Conservation (phyloP, 2,329 filamentous ascomycete species). For the Onygenales sp. region DNA sequence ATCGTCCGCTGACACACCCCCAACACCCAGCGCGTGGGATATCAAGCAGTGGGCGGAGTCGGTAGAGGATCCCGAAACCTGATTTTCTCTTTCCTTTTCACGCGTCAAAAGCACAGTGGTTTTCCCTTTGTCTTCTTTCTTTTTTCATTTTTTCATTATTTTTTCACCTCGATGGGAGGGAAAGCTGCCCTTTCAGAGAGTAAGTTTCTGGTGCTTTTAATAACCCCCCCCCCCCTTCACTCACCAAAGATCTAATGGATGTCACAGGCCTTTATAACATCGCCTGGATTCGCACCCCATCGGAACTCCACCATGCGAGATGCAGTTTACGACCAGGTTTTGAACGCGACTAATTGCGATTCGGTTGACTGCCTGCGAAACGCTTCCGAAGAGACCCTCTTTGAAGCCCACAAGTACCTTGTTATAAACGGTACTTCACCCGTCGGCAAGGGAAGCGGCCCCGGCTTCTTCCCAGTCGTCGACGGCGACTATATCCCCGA, state of each 20-base stretch:
- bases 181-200: slow-evolving; percentile 1
- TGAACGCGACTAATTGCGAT: slow-evolving; percentile 7
- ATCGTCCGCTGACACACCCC: background rate
- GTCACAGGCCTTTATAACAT: slow-evolving; percentile 8
- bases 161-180: background rate
- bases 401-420: slow-evolving; percentile 8
- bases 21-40: background rate
- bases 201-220: background rate
- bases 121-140: background rate
- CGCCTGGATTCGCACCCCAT: slow-evolving; percentile 5
- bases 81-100: background rate
- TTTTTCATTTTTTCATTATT: background rate
- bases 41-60: background rate
- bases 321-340: slow-evolving; percentile 5
- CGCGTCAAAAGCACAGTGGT: background rate
- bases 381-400: slow-evolving; percentile 3
- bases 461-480: slow-evolving; percentile 8
- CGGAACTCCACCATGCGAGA: slow-evolving; percentile 1
- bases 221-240: background rate
- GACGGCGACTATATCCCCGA: slow-evolving; percentile 8
- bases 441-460: slow-evolving; percentile 4
- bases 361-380: slow-evolving; percentile 6
- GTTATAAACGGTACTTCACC: slow-evolving; percentile 3
- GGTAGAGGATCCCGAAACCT: background rate
- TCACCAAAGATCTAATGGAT: background rate